Base-by-base conservation (phyloP, 2,329 filamentous ascomycete species). In the Claviceps humidiphila region DNA sequence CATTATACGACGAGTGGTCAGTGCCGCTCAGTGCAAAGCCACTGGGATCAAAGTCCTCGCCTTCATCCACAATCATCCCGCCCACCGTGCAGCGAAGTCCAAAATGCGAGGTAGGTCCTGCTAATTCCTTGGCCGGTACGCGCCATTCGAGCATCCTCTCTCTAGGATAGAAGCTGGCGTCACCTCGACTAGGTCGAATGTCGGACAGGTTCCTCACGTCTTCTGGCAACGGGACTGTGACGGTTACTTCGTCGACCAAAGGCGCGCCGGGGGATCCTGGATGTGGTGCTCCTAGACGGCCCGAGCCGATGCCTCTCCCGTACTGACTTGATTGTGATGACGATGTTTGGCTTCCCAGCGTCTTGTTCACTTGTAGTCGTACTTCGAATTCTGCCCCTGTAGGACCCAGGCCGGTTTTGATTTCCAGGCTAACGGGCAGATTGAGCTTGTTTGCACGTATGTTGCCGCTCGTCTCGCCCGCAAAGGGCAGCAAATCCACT, bases 351-450 rank as follows among this genome's bases (percentile, higher is more conserved):
- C 68, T 66, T 26, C 70, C 66, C 55, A 87, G 84, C 30, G 84
- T 74, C 60, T 78, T 85, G 61, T 82, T 83, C 42, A 89, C 76
- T 54, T 82, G 80, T 24, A 95, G 67, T 49, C 87, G 78, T 47
- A 95, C 87, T 66, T 97, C 90, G 60, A 98, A 97, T 52, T 97
- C 93, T 5, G 84, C 80, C 1, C 87, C 89, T 0, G 71, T 73
- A 2, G 78, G 67, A 0, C 93, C 93, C 3, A 96, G 74, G 0
- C 83, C 82, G 1, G 89, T 91, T 60, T 84, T 85, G 47, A 97
- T 80, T 61, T 95, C 87, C 49, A 95, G 74, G 48, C 76, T 82
- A 3, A 93, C 85, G 0, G 93, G 93, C 5, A 97, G 71, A 63
- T 89, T 89, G 14, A 97, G 73, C 58, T 79, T 83, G 54, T 80